phyloP scores from a whole-genome alignment of 495 filamentous ascomycete species.

The Copromyces sp. region DNA sequence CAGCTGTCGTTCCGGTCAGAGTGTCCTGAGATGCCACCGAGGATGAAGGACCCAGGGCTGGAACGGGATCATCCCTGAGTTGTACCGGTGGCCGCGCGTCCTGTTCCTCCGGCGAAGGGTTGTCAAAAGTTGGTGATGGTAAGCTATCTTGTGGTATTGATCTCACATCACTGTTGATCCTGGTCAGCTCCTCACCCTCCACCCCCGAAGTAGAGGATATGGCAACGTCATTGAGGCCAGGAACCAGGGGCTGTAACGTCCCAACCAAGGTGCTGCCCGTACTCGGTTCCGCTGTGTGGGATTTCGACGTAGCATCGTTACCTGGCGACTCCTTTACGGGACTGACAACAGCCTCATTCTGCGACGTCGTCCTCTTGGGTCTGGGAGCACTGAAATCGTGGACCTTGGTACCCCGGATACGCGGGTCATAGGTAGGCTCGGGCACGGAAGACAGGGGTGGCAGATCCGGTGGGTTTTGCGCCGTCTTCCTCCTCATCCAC shows the following conservation, averaged over 20 bases:
- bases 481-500: conserved; percentile 30
- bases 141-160: not conserved
- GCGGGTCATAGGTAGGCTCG: conserved; percentile 55
- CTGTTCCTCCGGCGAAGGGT: conserved; percentile 8
- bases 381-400: conserved; percentile 88
- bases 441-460: conserved; percentile 40
- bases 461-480: conserved; percentile 34
- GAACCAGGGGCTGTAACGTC: not conserved
- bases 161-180: not conserved
- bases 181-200: not conserved
- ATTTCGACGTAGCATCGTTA: not conserved
- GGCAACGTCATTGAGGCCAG: not conserved
- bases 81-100: conserved; percentile 22
- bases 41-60: conserved; percentile 18
- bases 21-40: conserved; percentile 22
- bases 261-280: not conserved
- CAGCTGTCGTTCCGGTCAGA: conserved; percentile 10
- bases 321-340: not conserved
- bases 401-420: conserved; percentile 73
- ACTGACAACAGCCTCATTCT: conserved; percentile 5
- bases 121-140: not conserved
- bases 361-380: conserved; percentile 41
- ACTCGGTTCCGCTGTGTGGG: not conserved
- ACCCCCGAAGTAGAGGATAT: not conserved
- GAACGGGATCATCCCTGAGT: conserved; percentile 23